Conservation (phyloP, 2,329 filamentous ascomycete species). For the Fusarium sp. region DNA sequence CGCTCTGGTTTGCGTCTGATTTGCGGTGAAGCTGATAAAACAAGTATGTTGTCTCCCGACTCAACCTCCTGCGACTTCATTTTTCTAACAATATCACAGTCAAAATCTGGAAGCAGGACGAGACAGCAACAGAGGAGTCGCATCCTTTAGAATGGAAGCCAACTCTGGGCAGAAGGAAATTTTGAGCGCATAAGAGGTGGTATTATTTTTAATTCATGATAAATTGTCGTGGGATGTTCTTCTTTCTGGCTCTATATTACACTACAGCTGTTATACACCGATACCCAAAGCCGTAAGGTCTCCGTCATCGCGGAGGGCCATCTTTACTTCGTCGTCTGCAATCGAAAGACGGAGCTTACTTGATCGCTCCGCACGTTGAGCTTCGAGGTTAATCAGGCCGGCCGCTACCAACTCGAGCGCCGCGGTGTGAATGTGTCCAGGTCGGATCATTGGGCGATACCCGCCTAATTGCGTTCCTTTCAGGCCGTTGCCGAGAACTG, state of each 20-base stretch:
- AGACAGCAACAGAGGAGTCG: slow-evolving; percentile 88
- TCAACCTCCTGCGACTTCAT: not conserved
- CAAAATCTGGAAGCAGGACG: slow-evolving; percentile 97
- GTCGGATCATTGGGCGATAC: slow-evolving; percentile 52
- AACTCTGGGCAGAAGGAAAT: slow-evolving; percentile 81
- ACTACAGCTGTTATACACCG: slow-evolving; percentile 52
- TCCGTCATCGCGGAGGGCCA: slow-evolving; percentile 88
- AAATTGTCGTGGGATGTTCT: slow-evolving; percentile 24
- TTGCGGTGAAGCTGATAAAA: slow-evolving; percentile 96
- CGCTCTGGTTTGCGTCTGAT: slow-evolving; percentile 89
- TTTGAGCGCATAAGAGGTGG: slow-evolving; percentile 57
- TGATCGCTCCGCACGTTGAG: slow-evolving; percentile 82
- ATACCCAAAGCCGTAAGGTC: slow-evolving; percentile 87
- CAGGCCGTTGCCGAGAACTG: slow-evolving; percentile 52
- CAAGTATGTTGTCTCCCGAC: slow-evolving; percentile 66
- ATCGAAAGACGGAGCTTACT: slow-evolving; percentile 89
- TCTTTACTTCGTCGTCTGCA: slow-evolving; percentile 89
- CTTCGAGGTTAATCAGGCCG: slow-evolving; percentile 88
- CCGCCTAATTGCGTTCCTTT: slow-evolving; percentile 47
- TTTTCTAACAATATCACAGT: slow-evolving; percentile 60
- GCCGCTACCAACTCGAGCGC: slow-evolving; percentile 88
- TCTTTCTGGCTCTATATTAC: slow-evolving; percentile 39
- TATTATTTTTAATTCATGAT: slow-evolving; percentile 19
- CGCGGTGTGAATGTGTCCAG: slow-evolving; percentile 71
- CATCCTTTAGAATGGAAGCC: slow-evolving; percentile 96